These are phyloP conservation scores for Chiua virens DNA, from an alignment of 768 basidiomycete genomes.

Conservation along the genomic window DNA sequence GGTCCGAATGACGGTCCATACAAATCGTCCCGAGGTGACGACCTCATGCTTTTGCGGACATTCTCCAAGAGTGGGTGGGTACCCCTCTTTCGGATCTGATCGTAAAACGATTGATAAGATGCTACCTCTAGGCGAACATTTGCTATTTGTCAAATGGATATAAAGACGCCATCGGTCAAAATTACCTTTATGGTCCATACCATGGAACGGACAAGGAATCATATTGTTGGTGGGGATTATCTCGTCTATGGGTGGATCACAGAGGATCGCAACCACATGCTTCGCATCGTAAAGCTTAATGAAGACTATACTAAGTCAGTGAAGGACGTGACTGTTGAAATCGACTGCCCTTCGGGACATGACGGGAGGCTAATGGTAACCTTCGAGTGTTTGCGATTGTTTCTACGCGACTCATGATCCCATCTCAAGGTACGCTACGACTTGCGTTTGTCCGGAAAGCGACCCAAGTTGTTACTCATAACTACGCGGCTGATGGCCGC, in stretches of 20 bases:
- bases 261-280: constrained; percentile 26
- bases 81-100: background rate
- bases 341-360: constrained; percentile 29
- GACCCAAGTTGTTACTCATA: constrained; percentile 23
- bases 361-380: constrained; percentile 28
- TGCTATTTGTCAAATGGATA: constrained; percentile 28
- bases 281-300: constrained; percentile 31
- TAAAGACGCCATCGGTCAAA: constrained; percentile 24
- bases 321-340: constrained; percentile 24
- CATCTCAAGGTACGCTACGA: constrained; percentile 28
- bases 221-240: constrained; percentile 25
- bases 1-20: constrained; percentile 27
- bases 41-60: constrained; percentile 29
- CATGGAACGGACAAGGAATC: constrained; percentile 22
- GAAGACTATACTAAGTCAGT: constrained; percentile 21
- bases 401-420: background rate
- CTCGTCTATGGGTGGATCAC: constrained; percentile 32
- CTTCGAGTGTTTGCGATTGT: background rate
- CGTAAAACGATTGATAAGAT: background rate
- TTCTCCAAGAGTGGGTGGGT: constrained; percentile 27
- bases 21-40: constrained; percentile 31
- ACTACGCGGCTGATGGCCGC: constrained; percentile 30
- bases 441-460: constrained; percentile 26
- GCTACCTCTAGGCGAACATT: constrained; percentile 17
- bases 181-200: constrained; percentile 28